Evolutionary conservation across 306 rosid genomes (phyloP).

Genomic region (Mimosa bimucronata): DNA sequence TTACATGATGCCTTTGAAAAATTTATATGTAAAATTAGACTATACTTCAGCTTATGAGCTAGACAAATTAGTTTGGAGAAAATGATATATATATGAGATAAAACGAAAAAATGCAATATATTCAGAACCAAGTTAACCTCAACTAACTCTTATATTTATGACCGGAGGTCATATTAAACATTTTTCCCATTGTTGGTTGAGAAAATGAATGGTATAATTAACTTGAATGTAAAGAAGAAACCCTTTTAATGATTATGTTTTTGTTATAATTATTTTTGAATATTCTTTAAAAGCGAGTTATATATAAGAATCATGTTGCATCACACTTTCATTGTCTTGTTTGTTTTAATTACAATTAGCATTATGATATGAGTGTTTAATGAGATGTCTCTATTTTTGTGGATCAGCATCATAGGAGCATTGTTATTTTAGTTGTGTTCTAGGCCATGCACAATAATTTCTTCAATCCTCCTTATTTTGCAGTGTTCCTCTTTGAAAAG

Average conservation of each 20-base stretch:
- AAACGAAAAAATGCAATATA: too few relatives aligned
- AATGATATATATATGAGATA: too few relatives aligned
- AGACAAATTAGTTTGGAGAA: too few relatives aligned
- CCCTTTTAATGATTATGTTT: background rate
- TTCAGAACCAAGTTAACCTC: too few relatives aligned
- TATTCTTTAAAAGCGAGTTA: background rate
- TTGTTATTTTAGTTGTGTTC: background rate
- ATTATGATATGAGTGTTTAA: background rate
- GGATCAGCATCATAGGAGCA: background rate
- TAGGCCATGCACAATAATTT: background rate
- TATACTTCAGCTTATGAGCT: too few relatives aligned
- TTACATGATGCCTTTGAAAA: too few relatives aligned
- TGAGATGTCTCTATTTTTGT: background rate
- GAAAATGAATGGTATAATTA: background rate
- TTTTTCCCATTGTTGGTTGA: background rate
- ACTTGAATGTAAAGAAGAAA: background rate
- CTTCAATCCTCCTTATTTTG: background rate
- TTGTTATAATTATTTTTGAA: background rate
- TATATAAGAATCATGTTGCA: background rate
- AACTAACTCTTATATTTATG: too few relatives aligned
- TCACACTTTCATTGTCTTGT: background rate
- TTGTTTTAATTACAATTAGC: background rate
- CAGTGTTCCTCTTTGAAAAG: constrained; percentile 29
- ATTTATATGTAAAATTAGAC: too few relatives aligned
- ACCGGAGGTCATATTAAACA: background rate